Conservation (phyloP, 2,329 filamentous ascomycete genomes). For the Dactylellina parvicollis region DNA sequence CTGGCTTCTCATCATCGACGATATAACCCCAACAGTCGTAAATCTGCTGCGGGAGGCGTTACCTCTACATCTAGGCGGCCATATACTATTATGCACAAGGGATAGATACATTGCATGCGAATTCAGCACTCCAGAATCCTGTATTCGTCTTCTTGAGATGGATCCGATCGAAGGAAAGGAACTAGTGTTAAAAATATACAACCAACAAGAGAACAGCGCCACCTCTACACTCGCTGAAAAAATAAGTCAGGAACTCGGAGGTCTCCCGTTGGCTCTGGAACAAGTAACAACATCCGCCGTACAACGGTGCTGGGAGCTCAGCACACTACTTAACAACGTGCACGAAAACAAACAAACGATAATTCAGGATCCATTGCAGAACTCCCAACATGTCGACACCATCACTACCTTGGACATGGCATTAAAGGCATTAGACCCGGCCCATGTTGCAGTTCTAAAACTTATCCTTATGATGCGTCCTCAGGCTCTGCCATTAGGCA, state of each 20-base stretch:
- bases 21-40: neutral
- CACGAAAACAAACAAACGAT: constrained; percentile 1
- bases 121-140: neutral
- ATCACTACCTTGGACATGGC: constrained; percentile 18
- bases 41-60: neutral
- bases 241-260: constrained; percentile 19
- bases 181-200: constrained; percentile 4
- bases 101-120: constrained; percentile 8
- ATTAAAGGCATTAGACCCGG: neutral
- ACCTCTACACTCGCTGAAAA: neutral
- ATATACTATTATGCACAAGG: constrained; percentile 16
- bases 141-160: constrained; percentile 14
- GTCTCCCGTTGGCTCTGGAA: constrained; percentile 17
- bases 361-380: neutral
- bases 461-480: constrained; percentile 15
- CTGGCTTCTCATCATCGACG: constrained; percentile 26
- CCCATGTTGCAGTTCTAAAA: neutral
- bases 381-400: constrained; percentile 9
- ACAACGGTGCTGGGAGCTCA: neutral
- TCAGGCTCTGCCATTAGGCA: constrained; percentile 6
- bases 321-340: neutral
- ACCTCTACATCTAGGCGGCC: neutral
- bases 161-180: constrained; percentile 14
- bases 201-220: neutral
- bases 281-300: constrained; percentile 5